These are phyloP conservation scores for Prunus fruticosa DNA, from an alignment of 306 rosid genomes.

Conservation along the genomic window DNA sequence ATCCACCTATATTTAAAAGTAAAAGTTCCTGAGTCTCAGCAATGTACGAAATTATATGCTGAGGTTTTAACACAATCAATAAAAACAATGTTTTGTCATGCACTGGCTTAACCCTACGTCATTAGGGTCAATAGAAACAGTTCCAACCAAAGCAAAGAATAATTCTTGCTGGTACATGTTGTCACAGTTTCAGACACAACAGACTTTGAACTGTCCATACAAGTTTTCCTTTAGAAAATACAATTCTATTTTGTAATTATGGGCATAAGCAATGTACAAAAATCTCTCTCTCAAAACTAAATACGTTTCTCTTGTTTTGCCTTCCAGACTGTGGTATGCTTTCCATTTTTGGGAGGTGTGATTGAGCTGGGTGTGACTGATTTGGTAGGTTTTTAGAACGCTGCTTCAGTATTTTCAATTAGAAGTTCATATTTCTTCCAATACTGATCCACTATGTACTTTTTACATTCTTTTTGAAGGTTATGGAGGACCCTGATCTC, in stretches of 20 bases:
- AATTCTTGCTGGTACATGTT: not conserved
- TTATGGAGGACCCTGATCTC: constrained; percentile 61
- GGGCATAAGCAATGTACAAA: not conserved
- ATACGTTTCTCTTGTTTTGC: constrained; percentile 23
- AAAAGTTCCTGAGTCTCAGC: too few relatives aligned
- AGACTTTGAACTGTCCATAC: not conserved
- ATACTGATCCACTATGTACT: constrained; percentile 1
- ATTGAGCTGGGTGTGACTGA: constrained; percentile 73
- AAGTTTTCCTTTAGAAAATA: not conserved
- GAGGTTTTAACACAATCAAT: not conserved
- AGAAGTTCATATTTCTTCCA: not conserved
- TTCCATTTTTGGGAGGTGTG: constrained; percentile 78
- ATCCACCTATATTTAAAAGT: not conserved
- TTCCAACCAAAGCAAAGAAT: not conserved
- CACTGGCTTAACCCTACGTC: too few relatives aligned
- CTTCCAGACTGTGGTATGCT: constrained; percentile 77
- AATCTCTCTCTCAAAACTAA: not conserved
- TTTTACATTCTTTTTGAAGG: constrained; percentile 38
- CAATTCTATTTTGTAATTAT: not conserved
- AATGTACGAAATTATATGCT: not conserved
- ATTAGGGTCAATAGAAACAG: too few relatives aligned
- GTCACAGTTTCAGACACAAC: not conserved
- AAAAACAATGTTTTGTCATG: not conserved
- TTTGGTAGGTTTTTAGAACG: constrained; percentile 43
- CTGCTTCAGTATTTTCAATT: constrained; percentile 4